A percentile compares a stretch with the other conserved stretches of the same genome.
These are phyloP conservation scores for Chrysanthemum seticuspe DNA, from an alignment of 129 eudicot genomes.

Conservation along the genomic window DNA sequence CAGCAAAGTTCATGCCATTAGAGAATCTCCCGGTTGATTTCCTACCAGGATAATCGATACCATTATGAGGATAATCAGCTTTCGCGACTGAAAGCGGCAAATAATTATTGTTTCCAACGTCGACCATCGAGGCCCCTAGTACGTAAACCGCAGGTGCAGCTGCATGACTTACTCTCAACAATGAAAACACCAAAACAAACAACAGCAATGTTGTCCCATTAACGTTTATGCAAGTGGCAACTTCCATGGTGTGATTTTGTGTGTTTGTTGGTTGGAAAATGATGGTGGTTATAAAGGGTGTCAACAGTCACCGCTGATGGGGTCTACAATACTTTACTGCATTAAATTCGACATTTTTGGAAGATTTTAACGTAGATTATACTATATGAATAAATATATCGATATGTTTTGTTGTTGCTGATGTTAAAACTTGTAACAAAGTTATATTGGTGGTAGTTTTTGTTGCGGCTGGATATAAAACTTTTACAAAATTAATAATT, in stretches of 20 bases:
- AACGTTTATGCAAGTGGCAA: not conserved
- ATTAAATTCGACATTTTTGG: no score
- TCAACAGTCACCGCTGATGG: not conserved
- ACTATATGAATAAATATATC: no score
- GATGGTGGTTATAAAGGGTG: not conserved
- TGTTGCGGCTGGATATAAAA: no score
- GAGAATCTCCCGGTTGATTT: not conserved
- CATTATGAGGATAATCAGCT: slow-evolving; percentile 3
- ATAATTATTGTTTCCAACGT: slow-evolving; percentile 8
- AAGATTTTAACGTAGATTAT: no score
- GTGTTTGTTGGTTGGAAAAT: not conserved
- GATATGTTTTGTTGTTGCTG: not conserved
- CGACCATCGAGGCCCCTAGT: not conserved
- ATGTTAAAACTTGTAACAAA: no score
- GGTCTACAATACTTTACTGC: not conserved
- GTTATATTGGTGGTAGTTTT: no score
- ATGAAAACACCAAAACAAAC: not conserved
- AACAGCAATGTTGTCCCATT: not conserved
- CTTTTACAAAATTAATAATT: no score
- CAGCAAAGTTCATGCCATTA: slow-evolving; percentile 2
- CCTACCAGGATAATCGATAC: not conserved
- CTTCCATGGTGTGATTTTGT: not conserved
- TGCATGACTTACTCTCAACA: not conserved
- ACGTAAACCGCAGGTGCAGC: not conserved
- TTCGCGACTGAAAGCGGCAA: not conserved